These are phyloP conservation scores for Heliosperma pusillum DNA, from an alignment of 148 eudicot genomes.

Conservation along the genomic window DNA sequence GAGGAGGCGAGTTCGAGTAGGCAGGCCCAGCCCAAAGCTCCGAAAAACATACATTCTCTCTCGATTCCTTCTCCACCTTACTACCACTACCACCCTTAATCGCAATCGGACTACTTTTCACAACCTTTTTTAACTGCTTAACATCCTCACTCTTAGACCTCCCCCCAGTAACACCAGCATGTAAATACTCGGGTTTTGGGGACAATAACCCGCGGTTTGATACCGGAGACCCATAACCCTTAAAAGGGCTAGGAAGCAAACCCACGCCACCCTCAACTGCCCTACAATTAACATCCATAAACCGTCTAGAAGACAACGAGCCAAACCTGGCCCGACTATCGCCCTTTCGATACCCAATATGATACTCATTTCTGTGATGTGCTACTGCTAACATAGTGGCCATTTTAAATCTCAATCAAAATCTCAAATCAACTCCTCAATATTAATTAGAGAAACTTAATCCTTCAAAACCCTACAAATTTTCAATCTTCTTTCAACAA, in stretches of 20 bases:
- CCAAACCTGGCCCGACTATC: conserved; percentile 36
- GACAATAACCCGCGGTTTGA: conserved; percentile 36
- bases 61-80: conserved; percentile 22
- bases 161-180: conserved; percentile 14
- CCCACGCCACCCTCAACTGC: conserved; percentile 60
- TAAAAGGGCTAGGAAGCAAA: conserved; percentile 47
- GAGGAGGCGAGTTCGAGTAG: conserved; percentile 85
- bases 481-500: conserved; percentile 4
- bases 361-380: conserved; percentile 55
- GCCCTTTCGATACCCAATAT: conserved; percentile 33
- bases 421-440: background rate
- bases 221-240: conserved; percentile 32
- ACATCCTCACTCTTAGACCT: conserved; percentile 26
- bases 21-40: conserved; percentile 95
- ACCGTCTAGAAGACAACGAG: conserved; percentile 37
- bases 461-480: conserved; percentile 19
- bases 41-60: conserved; percentile 33
- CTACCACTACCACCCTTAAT: conserved; percentile 33
- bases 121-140: conserved; percentile 25
- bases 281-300: conserved; percentile 60
- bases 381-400: conserved; percentile 66
- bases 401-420: conserved; percentile 27
- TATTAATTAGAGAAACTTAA: conserved; percentile 6
- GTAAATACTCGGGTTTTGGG: conserved; percentile 38
- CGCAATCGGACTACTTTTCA: conserved; percentile 49